phyloP scores from a whole-genome alignment of 345 rosid species.

The Lenwebbia sp. region DNA sequence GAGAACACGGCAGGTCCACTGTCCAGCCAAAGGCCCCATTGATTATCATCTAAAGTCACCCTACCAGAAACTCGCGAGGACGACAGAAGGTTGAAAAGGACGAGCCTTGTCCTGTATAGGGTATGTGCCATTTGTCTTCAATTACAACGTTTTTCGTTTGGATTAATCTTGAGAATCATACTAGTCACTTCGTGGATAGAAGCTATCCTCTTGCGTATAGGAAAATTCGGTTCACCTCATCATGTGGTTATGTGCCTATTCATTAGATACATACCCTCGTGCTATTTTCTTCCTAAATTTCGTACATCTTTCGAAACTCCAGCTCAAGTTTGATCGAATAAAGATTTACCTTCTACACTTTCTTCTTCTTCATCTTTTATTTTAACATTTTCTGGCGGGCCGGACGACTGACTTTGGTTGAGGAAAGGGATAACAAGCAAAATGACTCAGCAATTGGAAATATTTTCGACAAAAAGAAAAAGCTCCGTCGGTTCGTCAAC shows the following conservation, averaged over 20 bases:
- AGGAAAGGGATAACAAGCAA: neutral
- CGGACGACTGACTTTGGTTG: neutral
- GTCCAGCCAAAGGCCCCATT: neutral
- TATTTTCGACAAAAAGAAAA: neutral
- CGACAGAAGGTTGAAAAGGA: neutral
- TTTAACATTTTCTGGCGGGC: too few species aligned
- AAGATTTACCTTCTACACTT: neutral
- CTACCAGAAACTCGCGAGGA: neutral
- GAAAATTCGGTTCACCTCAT: neutral
- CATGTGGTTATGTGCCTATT: neutral
- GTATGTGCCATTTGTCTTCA: neutral
- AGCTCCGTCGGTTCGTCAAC: neutral
- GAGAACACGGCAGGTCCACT: neutral
- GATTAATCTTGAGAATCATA: neutral
- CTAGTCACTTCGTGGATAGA: neutral
- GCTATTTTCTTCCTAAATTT: neutral
- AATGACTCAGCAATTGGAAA: neutral
- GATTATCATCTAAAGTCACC: neutral
- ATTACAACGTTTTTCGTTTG: neutral
- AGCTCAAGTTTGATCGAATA: neutral
- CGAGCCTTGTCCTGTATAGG: neutral
- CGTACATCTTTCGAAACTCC: neutral
- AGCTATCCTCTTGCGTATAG: neutral
- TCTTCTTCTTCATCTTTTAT: too few species aligned
- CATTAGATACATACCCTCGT: fast-evolving